Base-by-base conservation (phyloP, 2,329 filamentous ascomycete genomes). In the Ascochyta clinopodiicola region DNA sequence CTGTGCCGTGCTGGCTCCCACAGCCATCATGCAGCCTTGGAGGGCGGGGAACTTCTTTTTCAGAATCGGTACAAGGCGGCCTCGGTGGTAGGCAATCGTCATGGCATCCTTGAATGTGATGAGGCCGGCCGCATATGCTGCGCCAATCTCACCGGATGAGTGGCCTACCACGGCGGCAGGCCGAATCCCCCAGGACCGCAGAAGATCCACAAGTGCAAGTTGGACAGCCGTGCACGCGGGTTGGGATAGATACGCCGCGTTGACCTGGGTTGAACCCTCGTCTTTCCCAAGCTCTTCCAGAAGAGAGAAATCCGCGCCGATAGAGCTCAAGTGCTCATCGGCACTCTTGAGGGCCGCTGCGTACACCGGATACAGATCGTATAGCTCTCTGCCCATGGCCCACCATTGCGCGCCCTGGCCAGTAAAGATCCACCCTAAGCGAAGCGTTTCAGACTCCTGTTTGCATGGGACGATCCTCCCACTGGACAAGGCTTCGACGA, bases 341-440 rank as follows among this genome's bases (percentile, higher is more conserved):
- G 25, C 50, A 10, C 7, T 54, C 13, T 5, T 19, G 19, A 53
- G 47, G 7, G 15, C 42, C 21, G 39, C 62, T 63, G 35, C 50
- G 13, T 32, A 71, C 6, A 60, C 27, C 2, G 21, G 27, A 27
- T 61, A 59, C 0, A 27, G 12, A 32, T 50, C 21, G 8, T 67
- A 43, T 0, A 71, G 59, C 12, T 63, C 65, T 0, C 21, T 35
- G 1, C 61, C 69, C 68, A 74, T 73, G 9, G 36, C 42, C 1
- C 32, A 27, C 56, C 64, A 72, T 27, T 73, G 70, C 0, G 67
- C 69, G 19, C 68, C 69, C 48, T 73, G 70, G 3, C 70, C 70
- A 1, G 68, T 72, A 39, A 71, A 73, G 7, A 71, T 57, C 27
- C 27, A 53, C 8, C 50, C 46, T n/a, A 57, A 17, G 21, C 43